Percentiles rank a stretch among this genome's conserved stretches.
Conservation (phyloP, 495 filamentous ascomycete genomes). For the Aspergillus taichungensis region DNA sequence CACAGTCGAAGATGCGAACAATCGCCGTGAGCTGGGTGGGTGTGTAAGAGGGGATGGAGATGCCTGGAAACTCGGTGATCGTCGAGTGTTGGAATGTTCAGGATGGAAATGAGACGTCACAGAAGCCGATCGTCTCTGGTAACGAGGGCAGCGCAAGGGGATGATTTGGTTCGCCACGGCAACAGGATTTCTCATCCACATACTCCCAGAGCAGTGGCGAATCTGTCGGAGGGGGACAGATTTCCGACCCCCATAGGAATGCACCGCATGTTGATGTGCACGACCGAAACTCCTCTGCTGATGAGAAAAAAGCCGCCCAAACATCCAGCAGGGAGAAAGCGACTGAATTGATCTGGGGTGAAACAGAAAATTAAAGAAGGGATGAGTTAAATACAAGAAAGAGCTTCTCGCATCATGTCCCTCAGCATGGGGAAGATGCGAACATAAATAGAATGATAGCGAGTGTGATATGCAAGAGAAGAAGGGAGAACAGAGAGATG, state of each 20-base stretch:
- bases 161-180: constrained; percentile 11
- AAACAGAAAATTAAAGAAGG: neutral
- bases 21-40: too few relatives aligned
- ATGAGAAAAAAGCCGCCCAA: constrained; percentile 14
- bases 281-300: constrained; percentile 19
- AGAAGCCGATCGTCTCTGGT: constrained; percentile 9
- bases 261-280: constrained; percentile 24
- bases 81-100: constrained; percentile 6
- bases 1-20: too few relatives aligned
- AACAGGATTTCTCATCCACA: constrained; percentile 9
- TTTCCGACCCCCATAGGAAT: constrained; percentile 18
- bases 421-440: too few relatives aligned
- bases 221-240: constrained; percentile 11
- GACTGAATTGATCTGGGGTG: neutral
- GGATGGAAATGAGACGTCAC: neutral
- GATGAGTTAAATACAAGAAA: neutral
- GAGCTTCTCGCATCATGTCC: too few relatives aligned
- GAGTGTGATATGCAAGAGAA: too few relatives aligned
- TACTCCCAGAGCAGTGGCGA: constrained; percentile 17
- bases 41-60: neutral
- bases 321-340: constrained; percentile 26
- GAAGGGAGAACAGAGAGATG: too few relatives aligned
- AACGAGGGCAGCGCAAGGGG: constrained; percentile 5
- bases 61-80: constrained; percentile 4
- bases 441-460: too few relatives aligned